These are phyloP conservation scores for Bassia scoparia DNA, from an alignment of 148 eudicot genomes.

Conservation along the genomic window DNA sequence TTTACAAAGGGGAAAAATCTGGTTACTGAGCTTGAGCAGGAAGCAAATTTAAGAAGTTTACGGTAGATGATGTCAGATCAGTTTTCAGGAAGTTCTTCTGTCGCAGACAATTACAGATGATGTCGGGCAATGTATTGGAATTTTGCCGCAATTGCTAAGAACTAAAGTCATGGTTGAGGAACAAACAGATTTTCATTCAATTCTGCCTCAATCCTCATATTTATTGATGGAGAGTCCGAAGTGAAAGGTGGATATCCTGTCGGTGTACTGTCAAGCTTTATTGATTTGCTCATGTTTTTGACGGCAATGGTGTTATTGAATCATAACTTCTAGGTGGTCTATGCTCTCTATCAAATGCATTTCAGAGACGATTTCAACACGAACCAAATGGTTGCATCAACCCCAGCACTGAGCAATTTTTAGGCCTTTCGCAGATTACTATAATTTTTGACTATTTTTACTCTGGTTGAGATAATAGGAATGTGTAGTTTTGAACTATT, in stretches of 20 bases:
- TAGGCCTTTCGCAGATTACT: too few species aligned
- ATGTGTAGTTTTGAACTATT: too few species aligned
- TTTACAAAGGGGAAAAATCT: slow-evolving; percentile 37
- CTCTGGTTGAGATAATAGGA: too few species aligned
- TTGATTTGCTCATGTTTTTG: slow-evolving; percentile 82
- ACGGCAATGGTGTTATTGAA: slow-evolving; percentile 73
- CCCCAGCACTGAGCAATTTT: background rate
- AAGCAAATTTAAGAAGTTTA: slow-evolving; percentile 23
- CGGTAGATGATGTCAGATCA: slow-evolving; percentile 46
- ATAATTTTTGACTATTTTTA: too few species aligned
- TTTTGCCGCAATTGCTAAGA: slow-evolving; percentile 61
- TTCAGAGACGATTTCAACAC: slow-evolving; percentile 38
- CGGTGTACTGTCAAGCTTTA: slow-evolving; percentile 49
- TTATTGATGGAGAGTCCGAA: slow-evolving; percentile 47
- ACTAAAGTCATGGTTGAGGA: slow-evolving; percentile 80
- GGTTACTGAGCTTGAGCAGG: slow-evolving; percentile 58
- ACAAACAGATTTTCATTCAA: slow-evolving; percentile 67
- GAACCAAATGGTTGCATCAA: background rate
- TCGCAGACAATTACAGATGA: slow-evolving; percentile 32
- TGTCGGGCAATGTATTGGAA: slow-evolving; percentile 61
- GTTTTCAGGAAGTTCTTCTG: slow-evolving; percentile 67
- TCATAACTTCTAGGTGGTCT: slow-evolving; percentile 95
- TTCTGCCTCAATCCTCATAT: slow-evolving; percentile 63
- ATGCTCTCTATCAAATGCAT: slow-evolving; percentile 79
- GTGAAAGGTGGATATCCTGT: slow-evolving; percentile 33